Conservation (phyloP, 2,329 filamentous ascomycete species). For the Byssothecium circinans region DNA sequence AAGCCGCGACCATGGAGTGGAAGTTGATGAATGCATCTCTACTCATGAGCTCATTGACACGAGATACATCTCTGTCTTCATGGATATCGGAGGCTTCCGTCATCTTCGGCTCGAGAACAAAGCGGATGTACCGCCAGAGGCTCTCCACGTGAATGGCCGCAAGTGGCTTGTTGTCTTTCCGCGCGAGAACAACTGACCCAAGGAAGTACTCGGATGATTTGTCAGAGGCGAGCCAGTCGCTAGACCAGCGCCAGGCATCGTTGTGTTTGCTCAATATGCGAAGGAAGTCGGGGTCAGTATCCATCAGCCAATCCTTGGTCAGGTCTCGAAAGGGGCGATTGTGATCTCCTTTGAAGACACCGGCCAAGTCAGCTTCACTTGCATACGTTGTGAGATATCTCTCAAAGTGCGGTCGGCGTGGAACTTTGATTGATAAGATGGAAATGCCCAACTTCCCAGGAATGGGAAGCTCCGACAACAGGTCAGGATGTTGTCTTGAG, state of each 20-base stretch:
- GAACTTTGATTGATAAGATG: neutral
- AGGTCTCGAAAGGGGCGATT: no score
- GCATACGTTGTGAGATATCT: no score
- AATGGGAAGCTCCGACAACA: neutral
- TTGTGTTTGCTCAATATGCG: no score
- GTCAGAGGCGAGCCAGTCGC: neutral
- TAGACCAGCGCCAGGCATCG: neutral
- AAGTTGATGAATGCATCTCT: no score
- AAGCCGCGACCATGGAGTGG: no score
- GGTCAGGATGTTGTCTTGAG: neutral
- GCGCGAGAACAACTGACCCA: conserved; percentile 1
- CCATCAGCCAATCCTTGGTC: no score
- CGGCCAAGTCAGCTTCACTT: no score
- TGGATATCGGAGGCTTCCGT: no score
- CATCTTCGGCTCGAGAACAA: neutral
- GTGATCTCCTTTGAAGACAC: no score
- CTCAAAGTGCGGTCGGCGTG: neutral
- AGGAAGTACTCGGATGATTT: neutral
- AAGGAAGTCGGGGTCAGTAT: no score
- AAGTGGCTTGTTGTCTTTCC: conserved; percentile 1
- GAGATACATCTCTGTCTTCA: no score
- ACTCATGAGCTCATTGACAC: no score
- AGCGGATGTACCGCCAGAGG: conserved; percentile 1
- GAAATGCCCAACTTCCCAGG: neutral
- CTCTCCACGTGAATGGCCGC: neutral